Evolutionary conservation across 176 grass and related monocot genomes (phyloP), one percentile per base, ranked within the genome.

Genomic region (Avena insularis): DNA sequence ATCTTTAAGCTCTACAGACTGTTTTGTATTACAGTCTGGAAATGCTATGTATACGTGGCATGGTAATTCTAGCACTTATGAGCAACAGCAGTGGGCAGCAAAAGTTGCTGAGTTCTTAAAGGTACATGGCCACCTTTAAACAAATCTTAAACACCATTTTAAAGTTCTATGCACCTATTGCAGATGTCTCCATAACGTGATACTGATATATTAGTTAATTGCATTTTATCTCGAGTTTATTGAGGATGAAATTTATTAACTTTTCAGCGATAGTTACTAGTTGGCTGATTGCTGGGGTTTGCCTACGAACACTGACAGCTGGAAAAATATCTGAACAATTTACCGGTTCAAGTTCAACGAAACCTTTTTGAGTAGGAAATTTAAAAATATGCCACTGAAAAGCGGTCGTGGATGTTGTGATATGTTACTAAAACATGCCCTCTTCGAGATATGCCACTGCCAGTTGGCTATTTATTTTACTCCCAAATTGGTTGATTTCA

Each of bases 1-100:
- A 54, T 95, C 96, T 85, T 90, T 98, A 91, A 89, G 90, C 84
- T 95, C 96, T 4, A 71, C 81, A 12, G 93, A 94, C 20, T 98
- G 96, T 87, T 98, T 95, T 75, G 40, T 95, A 74, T 91, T 98
- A 65, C 96, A 98, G 92, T 95, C 93, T 91, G 96, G 96, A 80
- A 98, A 92, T 81, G 40, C 92, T 63, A 82, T 98, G 83, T 98
- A 94, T 90, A 88, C 88, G 38, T 98, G 96, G 96, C 79, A 94
- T 91, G 96, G 96, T 15, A 95, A 91, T 92, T 93, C 88, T 67
- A 98, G 92, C 72, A 90, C 93, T 62, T 82, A 91, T 40, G 96
- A 98, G 87, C 93, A 95, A 81, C 93, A 98, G 25, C 91, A 95
- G 78, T 95, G 96, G 96, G 93, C 88, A 82, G 82, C 84, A 23